Evolutionary conservation across 1,284 basidiomycete genomes (phyloP), one percentile per base, ranked within the genome.

Genomic region (Fomitopsis palustris): DNA sequence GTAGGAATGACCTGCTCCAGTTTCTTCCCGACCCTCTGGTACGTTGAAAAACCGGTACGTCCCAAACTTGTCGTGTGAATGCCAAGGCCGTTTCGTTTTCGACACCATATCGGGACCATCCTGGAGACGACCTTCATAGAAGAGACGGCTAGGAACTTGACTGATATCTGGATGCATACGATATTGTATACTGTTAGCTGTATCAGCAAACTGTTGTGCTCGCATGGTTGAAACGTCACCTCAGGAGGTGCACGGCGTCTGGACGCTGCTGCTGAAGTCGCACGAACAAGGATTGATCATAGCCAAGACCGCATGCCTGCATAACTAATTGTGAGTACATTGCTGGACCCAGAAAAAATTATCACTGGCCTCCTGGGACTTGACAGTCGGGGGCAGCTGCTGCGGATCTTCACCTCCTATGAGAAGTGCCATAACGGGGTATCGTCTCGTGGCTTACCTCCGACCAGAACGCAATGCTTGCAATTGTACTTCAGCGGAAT

Each of bases 151-250:
- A 0, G 97, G 97, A 31, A 99, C 83, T 53, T 79, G 79, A 64
- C 94, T 96, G 71, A 99, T 99, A 60, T 92, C 87, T 1, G 97
- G 96, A 73, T 99, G 96, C 97, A 99, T 99, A 70, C 97, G 96
- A 72, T 99, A 99, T 76, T 99, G 97, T 52, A 99, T 99, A 66
- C 93, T 95, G 61, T 33, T 42, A 17, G 58, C 42, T 33, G 39
- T 2, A 31, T 52, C 49, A 52, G 31, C 21, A 31, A 16, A 33
- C n/a, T 21, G 49, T 8, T 21, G 25, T 4, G 5, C 8, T n/a
- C 17, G 2, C 17, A 8, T 35, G 12, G 14, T 16, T 29, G 29
- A n/a, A 31, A 4, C 12, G 14, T 19, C 66, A 92, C 94, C 92
- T 96, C 43, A 99, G 79, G 4, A 99, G 80, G 74, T 99, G 93